phyloP scores from a whole-genome alignment of 2,329 filamentous ascomycete genomes.

The Fusarium albosuccineum region DNA sequence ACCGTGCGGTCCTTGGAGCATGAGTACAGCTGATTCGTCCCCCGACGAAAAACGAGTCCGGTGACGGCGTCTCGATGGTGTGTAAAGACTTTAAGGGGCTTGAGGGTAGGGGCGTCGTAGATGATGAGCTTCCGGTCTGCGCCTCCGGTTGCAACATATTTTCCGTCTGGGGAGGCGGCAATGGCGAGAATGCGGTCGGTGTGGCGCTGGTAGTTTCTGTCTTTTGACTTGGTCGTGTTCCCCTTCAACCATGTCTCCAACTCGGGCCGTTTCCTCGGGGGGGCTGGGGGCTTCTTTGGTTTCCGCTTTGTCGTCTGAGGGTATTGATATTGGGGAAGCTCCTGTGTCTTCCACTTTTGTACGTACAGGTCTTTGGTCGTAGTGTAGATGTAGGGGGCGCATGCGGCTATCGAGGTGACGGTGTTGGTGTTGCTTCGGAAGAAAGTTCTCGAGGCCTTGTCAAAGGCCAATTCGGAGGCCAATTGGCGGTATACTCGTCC shows the following conservation, averaged over 20 bases:
- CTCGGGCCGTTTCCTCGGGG: slow-evolving; percentile 71
- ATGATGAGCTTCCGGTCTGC: slow-evolving; percentile 87
- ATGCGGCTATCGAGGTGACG: slow-evolving; percentile 84
- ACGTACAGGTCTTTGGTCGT: slow-evolving; percentile 86
- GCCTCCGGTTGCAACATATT: slow-evolving; percentile 91
- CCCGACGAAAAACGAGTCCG: slow-evolving; percentile 85
- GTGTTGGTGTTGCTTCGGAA: slow-evolving; percentile 84
- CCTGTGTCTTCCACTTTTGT: slow-evolving; percentile 89
- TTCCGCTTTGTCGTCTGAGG: slow-evolving; percentile 70
- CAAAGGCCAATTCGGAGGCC: slow-evolving; percentile 78
- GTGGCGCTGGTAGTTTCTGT: slow-evolving; percentile 81
- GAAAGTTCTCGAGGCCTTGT: slow-evolving; percentile 74
- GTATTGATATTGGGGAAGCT: slow-evolving; percentile 71
- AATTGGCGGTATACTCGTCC: slow-evolving; percentile 89
- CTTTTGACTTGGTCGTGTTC: slow-evolving; percentile 69
- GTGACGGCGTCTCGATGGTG: slow-evolving; percentile 92
- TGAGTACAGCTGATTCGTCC: slow-evolving; percentile 93
- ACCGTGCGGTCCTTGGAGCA: slow-evolving; percentile 92
- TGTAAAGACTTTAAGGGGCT: slow-evolving; percentile 84
- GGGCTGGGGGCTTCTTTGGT: slow-evolving; percentile 69
- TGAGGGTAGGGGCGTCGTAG: slow-evolving; percentile 85
- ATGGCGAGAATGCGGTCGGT: slow-evolving; percentile 84
- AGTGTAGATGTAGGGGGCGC: slow-evolving; percentile 86
- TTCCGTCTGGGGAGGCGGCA: slow-evolving; percentile 89
- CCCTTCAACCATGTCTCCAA: slow-evolving; percentile 74